Base-by-base conservation (phyloP, 768 basidiomycete genomes). In the Amanita molliuscula region DNA sequence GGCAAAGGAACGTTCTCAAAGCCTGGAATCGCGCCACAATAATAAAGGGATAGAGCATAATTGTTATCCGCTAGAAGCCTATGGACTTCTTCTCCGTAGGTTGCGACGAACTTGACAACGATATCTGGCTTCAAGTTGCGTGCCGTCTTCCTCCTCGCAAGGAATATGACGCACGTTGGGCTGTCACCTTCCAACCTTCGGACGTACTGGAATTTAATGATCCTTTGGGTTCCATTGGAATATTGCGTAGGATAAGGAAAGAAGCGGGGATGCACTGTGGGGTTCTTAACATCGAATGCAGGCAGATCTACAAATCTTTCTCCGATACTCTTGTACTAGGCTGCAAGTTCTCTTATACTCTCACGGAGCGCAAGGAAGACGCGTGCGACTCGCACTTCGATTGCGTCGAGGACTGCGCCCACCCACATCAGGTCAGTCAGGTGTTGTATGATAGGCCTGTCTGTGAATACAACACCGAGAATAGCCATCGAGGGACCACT, bases 381-480 rank as follows among this genome's bases (percentile, higher is more conserved):
- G 21, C 47, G 42, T 6, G 56, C 48, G 28, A 52, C 25, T 29
- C 54, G 48, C n/a, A 61, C n/a, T 46, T 55, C 52, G 25, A 5
- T 2, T 56, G 25, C 21, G 55, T 56, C 15, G 56, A 59, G 1
- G 57, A 58, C 20, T 44, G 54, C 29, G 28, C n/a, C 56, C 15
- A 54, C 43, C 55, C 58, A 61, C 47, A 31, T 55, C 50, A 59
- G 47, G 42, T 58, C 58, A 6, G 54, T 61, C 38, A 59, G 43
- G 11, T 52, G 46, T 56, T 59, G 57, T 9, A 59, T 53, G 31
- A 61, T 56, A 35, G 56, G 10, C 35, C 44, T 57, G 50, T 59
- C 54, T 15, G 55, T 59, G 50, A 58, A 52, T 11, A 61, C 55
- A 16, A 25, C 38, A 31, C 41, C 28, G 23, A 50, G 38, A 4